Conservation (phyloP, 495 filamentous ascomycete genomes). For the Lasiosphaeria hispida region DNA sequence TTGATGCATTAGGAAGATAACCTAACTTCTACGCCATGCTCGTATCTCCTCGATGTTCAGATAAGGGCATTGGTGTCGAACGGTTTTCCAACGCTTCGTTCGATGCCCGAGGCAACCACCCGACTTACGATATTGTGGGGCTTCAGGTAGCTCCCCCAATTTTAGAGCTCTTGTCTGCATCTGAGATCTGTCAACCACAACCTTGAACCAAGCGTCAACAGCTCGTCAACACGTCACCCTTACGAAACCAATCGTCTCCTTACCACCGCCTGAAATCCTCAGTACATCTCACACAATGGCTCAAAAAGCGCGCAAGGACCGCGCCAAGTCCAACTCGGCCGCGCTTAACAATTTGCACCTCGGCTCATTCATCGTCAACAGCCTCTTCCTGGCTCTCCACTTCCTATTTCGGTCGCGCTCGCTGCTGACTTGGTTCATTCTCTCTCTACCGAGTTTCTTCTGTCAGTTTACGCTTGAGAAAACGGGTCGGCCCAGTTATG, state of each 20-base stretch:
- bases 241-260: neutral
- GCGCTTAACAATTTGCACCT: constrained; percentile 77
- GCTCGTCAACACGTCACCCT: constrained; percentile 8
- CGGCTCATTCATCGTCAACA: constrained; percentile 66
- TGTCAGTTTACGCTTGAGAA: constrained; percentile 83
- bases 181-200: neutral
- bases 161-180: too few relatives aligned
- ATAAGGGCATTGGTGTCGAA: neutral
- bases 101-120: too few relatives aligned
- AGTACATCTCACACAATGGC: constrained; percentile 41
- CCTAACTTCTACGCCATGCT: too few relatives aligned
- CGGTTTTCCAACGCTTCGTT: too few relatives aligned
- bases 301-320: constrained; percentile 94
- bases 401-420: constrained; percentile 67
- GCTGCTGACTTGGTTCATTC: constrained; percentile 64
- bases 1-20: too few relatives aligned
- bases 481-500: constrained; percentile 73
- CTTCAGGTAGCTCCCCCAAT: neutral
- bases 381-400: constrained; percentile 68
- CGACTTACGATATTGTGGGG: too few relatives aligned
- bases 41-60: neutral
- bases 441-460: constrained; percentile 69
- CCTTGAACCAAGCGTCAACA: constrained; percentile 1
- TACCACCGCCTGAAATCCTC: neutral
- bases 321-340: constrained; percentile 74